phyloP scores from a whole-genome alignment of 805 yeast genomes.

The Spathaspora girioi region DNA sequence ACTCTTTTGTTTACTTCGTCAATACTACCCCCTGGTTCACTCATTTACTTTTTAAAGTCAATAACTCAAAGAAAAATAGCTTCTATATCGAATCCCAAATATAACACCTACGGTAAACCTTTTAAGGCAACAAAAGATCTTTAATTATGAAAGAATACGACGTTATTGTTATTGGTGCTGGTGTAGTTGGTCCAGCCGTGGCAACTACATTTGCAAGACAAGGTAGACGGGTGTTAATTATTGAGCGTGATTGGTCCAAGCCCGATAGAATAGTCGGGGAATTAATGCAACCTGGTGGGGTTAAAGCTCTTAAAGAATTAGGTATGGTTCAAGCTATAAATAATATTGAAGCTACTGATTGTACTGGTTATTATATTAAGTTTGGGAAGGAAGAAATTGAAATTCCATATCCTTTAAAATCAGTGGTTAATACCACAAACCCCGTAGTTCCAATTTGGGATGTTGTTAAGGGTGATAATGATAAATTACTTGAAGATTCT shows the following conservation, averaged over 20 bases:
- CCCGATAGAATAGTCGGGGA: constrained; percentile 98
- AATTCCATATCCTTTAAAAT: constrained; percentile 70
- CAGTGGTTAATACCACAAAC: constrained; percentile 37
- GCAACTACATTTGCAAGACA: constrained; percentile 89
- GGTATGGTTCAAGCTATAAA: constrained; percentile 79
- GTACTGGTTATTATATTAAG: constrained; percentile 77
- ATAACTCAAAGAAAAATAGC: no score
- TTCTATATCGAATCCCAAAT: neutral
- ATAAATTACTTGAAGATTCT: constrained; percentile 44
- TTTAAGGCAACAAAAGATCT: neutral
- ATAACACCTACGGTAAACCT: neutral
- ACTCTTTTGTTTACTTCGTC: neutral
- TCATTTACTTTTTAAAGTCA: neutral
- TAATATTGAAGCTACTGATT: constrained; percentile 72
- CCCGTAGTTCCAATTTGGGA: constrained; percentile 48
- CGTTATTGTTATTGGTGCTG: constrained; percentile 95
- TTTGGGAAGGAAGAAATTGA: constrained; percentile 54
- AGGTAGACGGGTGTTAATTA: constrained; percentile 74
- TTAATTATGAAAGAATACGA: constrained; percentile 46
- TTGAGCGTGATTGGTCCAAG: constrained; percentile 86
- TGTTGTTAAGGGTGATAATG: constrained; percentile 57
- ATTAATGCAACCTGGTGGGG: constrained; percentile 95
- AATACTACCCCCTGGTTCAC: neutral
- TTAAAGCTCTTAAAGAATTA: constrained; percentile 72
- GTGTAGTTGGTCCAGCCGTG: constrained; percentile 91